These are phyloP conservation scores for Naumovozyma castellii DNA, from an alignment of 805 yeast genomes.

Conservation along the genomic window DNA sequence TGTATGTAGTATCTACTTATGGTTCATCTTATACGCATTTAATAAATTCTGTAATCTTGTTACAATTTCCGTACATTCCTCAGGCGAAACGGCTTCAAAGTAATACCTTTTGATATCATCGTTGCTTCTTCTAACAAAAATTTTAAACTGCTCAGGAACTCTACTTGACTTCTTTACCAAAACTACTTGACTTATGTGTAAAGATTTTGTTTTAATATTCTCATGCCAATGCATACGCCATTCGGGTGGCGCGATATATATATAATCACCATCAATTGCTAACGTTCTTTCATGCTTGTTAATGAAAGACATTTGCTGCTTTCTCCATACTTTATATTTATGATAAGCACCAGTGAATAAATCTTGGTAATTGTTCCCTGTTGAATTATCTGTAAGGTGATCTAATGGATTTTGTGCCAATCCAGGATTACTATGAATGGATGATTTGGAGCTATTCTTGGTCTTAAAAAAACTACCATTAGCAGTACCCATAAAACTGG, in stretches of 20 bases:
- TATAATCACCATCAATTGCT: constrained; percentile 89
- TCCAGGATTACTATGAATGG: constrained; percentile 19
- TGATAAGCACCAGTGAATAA: constrained; percentile 50
- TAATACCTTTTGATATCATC: constrained; percentile 75
- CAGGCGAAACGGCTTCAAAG: constrained; percentile 58
- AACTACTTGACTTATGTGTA: constrained; percentile 70
- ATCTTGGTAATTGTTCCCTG: constrained; percentile 22
- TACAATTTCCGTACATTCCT: constrained; percentile 66
- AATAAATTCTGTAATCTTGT: constrained; percentile 52
- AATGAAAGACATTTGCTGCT: constrained; percentile 77
- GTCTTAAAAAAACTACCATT: constrained; percentile 26
- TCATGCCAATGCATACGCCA: constrained; percentile 71
- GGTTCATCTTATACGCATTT: constrained; percentile 42
- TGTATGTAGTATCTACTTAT: constrained; percentile 13
- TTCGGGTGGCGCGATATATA: constrained; percentile 72
- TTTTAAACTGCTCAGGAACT: constrained; percentile 70
- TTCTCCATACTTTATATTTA: constrained; percentile 80
- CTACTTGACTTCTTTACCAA: constrained; percentile 69
- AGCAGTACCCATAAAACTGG: constrained; percentile 8
- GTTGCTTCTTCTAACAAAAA: constrained; percentile 55
- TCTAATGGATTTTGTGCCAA: constrained; percentile 10
- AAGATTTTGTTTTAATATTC: constrained; percentile 71
- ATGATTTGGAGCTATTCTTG: constrained; percentile 28
- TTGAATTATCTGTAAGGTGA: constrained; percentile 9
- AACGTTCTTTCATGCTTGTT: constrained; percentile 67